Evolutionary conservation across 345 rosid species (phyloP), one percentile per base, ranked within the genome.

Genomic region (Euphorbia tirucalli): DNA sequence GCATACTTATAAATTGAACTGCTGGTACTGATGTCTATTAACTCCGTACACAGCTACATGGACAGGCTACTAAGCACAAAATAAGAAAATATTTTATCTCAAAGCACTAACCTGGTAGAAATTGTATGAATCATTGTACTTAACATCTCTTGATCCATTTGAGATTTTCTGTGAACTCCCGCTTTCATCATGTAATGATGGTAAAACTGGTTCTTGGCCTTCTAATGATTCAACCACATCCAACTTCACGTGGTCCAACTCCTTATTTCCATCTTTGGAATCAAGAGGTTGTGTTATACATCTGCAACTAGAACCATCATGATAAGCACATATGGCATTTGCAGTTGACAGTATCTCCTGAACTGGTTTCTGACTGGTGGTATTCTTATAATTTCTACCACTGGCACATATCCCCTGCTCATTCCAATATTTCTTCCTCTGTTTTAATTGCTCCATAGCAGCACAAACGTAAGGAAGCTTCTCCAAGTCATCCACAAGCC

Each of bases 401-500:
- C 54, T 55, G 37, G 74, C 63, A 54, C 62, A 70, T 59, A 76
- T 74, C 63, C 71, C 80, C 55, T 85, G 90, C 85, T 81, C 88
- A 78, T 82, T 90, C 99, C 97, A 95, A 75, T 87, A 84, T 76
- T 76, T 74, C 74, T 87, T 89, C 75, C 97, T 88, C 83, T 84
- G 83, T 80, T 90, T 82, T 73, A 95, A 76, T 52, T 87, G 96
- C 60, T 89, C 91, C 87, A 90, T 81, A 41, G 97, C 97, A 69
- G 87, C 92, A 81, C 91, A 87, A 24, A 95, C 99, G 86, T 89
- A 95, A 1, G 97, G 90, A 79, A 90, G 99, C 84, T 83, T 92
- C 83, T 85, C 97, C 70, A 88, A 66, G 77, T 95, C 99, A 79
- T 89, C 97, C 28, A 92, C 93, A 15, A 90, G 91, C 28, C 97